These are phyloP conservation scores for Arachis monticola DNA, from an alignment of 331 rosid genomes.

Conservation along the genomic window DNA sequence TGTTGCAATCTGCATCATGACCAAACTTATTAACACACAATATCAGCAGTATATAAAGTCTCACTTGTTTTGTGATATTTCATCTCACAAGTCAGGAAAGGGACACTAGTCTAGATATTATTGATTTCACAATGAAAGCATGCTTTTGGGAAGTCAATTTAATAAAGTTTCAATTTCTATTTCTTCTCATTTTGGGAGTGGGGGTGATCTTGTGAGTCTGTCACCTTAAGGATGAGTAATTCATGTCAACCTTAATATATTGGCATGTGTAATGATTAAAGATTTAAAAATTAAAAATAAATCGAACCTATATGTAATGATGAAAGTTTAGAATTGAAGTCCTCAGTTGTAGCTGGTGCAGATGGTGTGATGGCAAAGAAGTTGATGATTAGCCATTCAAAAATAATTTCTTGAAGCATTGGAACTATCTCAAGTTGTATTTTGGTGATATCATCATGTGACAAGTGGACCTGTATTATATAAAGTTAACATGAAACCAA, in stretches of 20 bases:
- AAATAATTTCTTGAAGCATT: slow-evolving; percentile 81
- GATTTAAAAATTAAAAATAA: slow-evolving; percentile 7
- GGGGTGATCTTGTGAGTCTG: neutral
- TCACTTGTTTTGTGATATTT: neutral
- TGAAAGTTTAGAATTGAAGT: slow-evolving; percentile 86
- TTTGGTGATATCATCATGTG: slow-evolving; percentile 69
- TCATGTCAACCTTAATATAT: slow-evolving; percentile 6
- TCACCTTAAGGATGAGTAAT: neutral
- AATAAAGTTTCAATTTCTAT: neutral
- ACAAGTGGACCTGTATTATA: slow-evolving; percentile 67
- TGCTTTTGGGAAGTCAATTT: slow-evolving; percentile 10
- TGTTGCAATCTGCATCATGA: slow-evolving; percentile 57
- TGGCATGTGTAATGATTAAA: slow-evolving; percentile 14
- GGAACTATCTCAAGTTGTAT: slow-evolving; percentile 82
- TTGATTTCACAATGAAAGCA: neutral
- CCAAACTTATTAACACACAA: slow-evolving; percentile 25
- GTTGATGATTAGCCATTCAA: slow-evolving; percentile 81
- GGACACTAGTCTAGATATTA: slow-evolving; percentile 4
- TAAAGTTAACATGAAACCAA: neutral
- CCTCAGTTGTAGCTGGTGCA: slow-evolving; percentile 73
- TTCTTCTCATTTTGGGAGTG: neutral
- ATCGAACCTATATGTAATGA: slow-evolving; percentile 80
- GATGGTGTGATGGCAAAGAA: slow-evolving; percentile 81
- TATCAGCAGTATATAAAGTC: slow-evolving; percentile 19
- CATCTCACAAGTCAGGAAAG: neutral